A percentile compares a stretch with the other conserved stretches of the same genome.
Evolutionary conservation across 73 alveolate genomes (phyloP).

Genomic region (Paramecium biaurelia): DNA sequence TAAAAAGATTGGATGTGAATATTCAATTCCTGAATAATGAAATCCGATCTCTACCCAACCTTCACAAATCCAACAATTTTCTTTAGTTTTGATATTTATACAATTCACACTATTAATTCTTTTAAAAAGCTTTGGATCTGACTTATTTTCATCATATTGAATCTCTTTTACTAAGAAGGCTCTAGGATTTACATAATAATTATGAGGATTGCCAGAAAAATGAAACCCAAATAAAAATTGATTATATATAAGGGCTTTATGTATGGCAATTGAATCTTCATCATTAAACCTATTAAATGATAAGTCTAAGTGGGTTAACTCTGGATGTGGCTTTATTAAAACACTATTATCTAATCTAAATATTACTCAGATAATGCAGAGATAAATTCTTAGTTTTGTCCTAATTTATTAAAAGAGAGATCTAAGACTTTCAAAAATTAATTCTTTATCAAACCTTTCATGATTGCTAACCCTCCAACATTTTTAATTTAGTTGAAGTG

Average conservation of each 20-base stretch:
- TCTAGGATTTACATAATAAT: conserved; percentile 42
- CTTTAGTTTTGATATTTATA: conserved; percentile 43
- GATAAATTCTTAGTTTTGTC: neutral
- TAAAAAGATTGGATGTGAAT: conserved; percentile 44
- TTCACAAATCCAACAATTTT: conserved; percentile 64
- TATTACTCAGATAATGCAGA: conserved; percentile 41
- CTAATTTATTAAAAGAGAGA: conserved; percentile 44
- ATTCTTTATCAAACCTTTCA: conserved; percentile 30
- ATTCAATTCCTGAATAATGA: conserved; percentile 2
- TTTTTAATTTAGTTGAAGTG: conserved; percentile 48
- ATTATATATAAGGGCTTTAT: conserved; percentile 25
- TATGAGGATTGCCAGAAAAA: conserved; percentile 36
- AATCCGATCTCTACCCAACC: conserved; percentile 57
- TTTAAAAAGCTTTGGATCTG: neutral
- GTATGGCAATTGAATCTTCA: conserved; percentile 25
- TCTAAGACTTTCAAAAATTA: conserved; percentile 2
- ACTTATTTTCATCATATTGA: neutral
- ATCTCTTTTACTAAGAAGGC: conserved; percentile 28
- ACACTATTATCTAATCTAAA: neutral
- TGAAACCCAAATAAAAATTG: conserved; percentile 39
- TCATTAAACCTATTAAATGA: conserved; percentile 43
- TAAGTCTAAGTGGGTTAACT: conserved; percentile 57
- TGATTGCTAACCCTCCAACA: conserved; percentile 50
- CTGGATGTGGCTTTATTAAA: conserved; percentile 22
- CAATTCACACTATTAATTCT: neutral